phyloP scores from a whole-genome alignment of 139 green algal genomes.

The Ettlia oleoabundans region DNA sequence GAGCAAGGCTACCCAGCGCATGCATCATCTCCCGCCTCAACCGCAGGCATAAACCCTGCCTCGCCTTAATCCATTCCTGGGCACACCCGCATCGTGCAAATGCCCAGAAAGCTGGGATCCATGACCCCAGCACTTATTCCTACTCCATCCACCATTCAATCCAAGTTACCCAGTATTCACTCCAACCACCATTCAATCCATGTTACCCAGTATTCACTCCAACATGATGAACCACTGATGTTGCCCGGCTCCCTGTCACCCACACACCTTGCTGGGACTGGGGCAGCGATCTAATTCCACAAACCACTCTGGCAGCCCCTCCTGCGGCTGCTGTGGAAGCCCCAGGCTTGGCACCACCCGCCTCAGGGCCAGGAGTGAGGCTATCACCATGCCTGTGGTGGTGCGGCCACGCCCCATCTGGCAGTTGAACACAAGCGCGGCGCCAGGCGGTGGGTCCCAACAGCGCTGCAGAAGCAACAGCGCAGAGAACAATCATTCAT shows the following conservation, averaged over 20 bases:
- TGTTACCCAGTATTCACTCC: background rate
- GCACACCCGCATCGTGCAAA: too few species aligned
- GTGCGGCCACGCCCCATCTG: constrained; percentile 95
- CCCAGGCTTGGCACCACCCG: constrained; percentile 23
- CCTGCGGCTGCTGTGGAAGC: constrained; percentile 29
- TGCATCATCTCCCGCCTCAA: too few species aligned
- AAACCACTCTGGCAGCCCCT: constrained; percentile 60
- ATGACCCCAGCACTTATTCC: too few species aligned
- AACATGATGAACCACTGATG: background rate
- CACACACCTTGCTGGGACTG: constrained; percentile 25
- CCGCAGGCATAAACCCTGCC: too few species aligned
- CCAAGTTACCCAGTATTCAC: background rate
- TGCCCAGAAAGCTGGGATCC: too few species aligned
- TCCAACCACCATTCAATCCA: background rate
- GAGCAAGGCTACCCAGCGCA: too few species aligned
- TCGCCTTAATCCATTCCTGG: too few species aligned
- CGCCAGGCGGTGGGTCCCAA: constrained; percentile 61
- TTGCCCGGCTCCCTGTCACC: background rate
- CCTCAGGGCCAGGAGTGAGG: constrained; percentile 78
- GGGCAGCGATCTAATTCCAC: background rate
- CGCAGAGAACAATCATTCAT: background rate
- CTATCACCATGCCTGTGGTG: constrained; percentile 95
- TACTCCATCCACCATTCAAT: too few species aligned
- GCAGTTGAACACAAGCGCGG: constrained; percentile 96
- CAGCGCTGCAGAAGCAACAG: constrained; percentile 50